Evolutionary conservation across 345 rosid genomes (phyloP).

Genomic region (Eucalyptus urophylla): DNA sequence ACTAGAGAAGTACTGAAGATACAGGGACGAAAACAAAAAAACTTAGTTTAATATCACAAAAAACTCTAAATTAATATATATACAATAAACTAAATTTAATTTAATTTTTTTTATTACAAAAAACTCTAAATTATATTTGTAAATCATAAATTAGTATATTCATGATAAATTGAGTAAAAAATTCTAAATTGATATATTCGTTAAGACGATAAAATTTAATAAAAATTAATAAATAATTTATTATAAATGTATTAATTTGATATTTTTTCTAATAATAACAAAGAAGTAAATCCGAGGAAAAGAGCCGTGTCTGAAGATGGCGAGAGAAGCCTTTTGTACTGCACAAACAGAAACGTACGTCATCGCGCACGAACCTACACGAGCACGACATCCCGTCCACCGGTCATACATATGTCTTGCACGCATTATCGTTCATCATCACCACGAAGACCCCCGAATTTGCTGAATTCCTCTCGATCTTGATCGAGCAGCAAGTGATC

Average conservation of each 20-base stretch:
- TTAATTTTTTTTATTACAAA: background rate
- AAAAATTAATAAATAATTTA: rapidly evolving
- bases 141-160: background rate
- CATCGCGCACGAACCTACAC: background rate
- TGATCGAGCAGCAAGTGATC: background rate
- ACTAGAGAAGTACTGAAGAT: background rate
- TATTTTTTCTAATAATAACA: too few relatives aligned
- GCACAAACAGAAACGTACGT: background rate
- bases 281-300: background rate
- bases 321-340: background rate
- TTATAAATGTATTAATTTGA: rapidly evolving
- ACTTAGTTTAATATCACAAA: too few relatives aligned
- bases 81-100: background rate
- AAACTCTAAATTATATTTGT: background rate
- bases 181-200: rapidly evolving
- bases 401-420: background rate
- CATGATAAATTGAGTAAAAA: rapidly evolving
- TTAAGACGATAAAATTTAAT: background rate
- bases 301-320: background rate
- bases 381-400: background rate
- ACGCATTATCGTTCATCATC: background rate
- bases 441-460: background rate
- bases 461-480: background rate
- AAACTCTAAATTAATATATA: background rate
- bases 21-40: background rate